phyloP scores from a whole-genome alignment of 179 eudicot genomes.

The Corrigiola litoralis region DNA sequence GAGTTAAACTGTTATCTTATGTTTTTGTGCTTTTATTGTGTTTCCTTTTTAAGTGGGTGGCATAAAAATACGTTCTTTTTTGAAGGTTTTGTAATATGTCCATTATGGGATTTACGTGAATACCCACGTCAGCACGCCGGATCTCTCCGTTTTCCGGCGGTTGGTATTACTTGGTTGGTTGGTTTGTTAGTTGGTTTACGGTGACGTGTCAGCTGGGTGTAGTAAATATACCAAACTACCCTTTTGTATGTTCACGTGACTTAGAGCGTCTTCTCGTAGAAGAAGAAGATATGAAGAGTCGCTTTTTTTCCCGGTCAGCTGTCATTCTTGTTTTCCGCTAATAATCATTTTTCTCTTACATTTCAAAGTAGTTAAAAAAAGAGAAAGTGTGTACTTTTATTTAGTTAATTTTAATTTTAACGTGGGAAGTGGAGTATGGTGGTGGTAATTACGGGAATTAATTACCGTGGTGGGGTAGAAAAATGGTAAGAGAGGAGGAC shows the following conservation, averaged over 20 bases:
- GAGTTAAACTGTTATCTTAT: not conserved
- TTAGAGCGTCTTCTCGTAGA: slow-evolving; percentile 1
- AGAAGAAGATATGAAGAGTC: not conserved
- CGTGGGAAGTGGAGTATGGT: not conserved
- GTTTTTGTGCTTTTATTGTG: not conserved
- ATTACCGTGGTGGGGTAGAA: not conserved
- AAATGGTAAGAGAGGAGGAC: not conserved
- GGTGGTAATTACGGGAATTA: not conserved
- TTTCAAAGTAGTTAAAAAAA: not conserved
- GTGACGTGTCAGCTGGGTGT: slow-evolving; percentile 2
- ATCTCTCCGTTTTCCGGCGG: slow-evolving; percentile 15
- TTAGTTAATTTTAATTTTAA: not conserved
- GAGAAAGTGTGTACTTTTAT: no score
- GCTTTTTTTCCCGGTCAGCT: slow-evolving; percentile 28
- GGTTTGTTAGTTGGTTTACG: not conserved
- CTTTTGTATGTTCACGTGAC: slow-evolving; percentile 27
- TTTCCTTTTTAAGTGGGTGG: not conserved
- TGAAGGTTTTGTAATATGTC: not conserved
- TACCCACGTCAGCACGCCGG: slow-evolving; percentile 8
- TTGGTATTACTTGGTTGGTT: not conserved
- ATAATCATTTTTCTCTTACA: not conserved
- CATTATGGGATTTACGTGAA: not conserved
- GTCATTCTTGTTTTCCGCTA: slow-evolving; percentile 32
- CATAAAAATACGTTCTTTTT: not conserved
- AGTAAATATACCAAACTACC: not conserved